Evolutionary conservation across 768 basidiomycete genomes (phyloP).

Genomic region (Symmetrospora coprosmae): DNA sequence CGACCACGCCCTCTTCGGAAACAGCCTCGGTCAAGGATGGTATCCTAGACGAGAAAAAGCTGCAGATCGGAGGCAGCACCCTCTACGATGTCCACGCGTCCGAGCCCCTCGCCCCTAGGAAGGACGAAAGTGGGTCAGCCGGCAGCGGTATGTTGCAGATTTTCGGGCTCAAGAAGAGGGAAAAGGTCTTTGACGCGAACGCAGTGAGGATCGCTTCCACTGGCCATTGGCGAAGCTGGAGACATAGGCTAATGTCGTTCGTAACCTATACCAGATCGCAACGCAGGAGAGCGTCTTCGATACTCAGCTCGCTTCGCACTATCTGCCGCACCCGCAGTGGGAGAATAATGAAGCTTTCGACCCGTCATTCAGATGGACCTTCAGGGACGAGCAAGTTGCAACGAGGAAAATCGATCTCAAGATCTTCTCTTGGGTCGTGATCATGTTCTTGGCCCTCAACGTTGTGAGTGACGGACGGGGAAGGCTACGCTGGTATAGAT

Average conservation of each 20-base stretch:
- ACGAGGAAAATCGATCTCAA: constrained; percentile 33
- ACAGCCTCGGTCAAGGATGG: too few species aligned
- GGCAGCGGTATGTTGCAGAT: constrained; percentile 17
- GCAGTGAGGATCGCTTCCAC: constrained; percentile 6
- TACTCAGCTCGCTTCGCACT: constrained; percentile 18
- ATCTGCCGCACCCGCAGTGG: constrained; percentile 13
- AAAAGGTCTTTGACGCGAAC: neutral
- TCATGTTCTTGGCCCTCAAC: constrained; percentile 34
- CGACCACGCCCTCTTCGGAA: too few species aligned
- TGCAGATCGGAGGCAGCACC: neutral
- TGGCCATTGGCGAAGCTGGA: too few species aligned
- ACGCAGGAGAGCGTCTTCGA: constrained; percentile 25
- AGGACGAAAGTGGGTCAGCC: neutral
- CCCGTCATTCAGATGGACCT: constrained; percentile 36
- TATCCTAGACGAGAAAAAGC: too few species aligned
- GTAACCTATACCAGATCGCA: constrained; percentile 15
- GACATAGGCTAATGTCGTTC: neutral
- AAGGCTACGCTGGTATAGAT: neutral
- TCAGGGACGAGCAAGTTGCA: constrained; percentile 33
- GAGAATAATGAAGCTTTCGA: constrained; percentile 34
- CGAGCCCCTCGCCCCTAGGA: constrained; percentile 10
- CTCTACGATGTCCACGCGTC: constrained; percentile 1
- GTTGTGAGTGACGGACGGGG: neutral
- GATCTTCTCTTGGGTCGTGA: constrained; percentile 34
- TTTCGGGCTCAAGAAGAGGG: neutral